Evolutionary conservation across 441 rosid genomes (phyloP).

Genomic region (Capsella rubella): DNA sequence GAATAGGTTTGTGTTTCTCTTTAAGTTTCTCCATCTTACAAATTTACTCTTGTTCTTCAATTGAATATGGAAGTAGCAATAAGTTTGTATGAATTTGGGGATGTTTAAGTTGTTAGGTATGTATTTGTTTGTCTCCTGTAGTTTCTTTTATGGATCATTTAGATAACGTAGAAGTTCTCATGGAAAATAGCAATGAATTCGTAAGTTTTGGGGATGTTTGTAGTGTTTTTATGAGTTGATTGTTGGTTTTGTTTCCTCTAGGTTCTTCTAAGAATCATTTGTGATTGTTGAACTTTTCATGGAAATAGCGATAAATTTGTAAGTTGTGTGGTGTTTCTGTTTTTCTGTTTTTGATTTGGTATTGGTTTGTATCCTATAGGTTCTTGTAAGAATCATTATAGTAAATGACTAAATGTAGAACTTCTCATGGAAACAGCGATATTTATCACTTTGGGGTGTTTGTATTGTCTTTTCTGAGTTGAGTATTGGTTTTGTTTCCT

Average conservation of each 20-base stretch:
- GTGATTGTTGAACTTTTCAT: not conserved
- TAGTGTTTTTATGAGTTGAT: not conserved
- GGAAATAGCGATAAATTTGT: not conserved
- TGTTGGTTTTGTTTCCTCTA: not conserved
- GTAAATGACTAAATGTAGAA: not conserved
- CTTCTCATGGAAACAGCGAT: not conserved
- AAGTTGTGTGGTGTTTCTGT: not conserved
- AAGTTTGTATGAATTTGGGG: not conserved
- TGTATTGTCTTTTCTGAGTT: not conserved
- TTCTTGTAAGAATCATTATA: not conserved
- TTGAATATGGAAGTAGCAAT: not conserved
- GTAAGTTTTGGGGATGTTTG: not conserved
- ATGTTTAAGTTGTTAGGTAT: not conserved
- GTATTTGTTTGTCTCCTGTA: conserved; percentile 9
- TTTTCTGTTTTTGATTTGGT: no score
- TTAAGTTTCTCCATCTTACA: not conserved
- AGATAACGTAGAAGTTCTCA: not conserved
- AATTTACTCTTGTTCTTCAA: not conserved
- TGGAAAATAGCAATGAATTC: no score
- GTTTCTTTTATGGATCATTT: not conserved
- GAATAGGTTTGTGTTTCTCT: conserved; percentile 50
- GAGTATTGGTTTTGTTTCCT: not conserved
- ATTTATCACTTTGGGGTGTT: not conserved
- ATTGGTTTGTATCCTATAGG: not conserved
- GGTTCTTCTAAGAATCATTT: not conserved